A percentile compares a stretch with the other conserved stretches of the same genome.
These are phyloP conservation scores for Suhomyces terraborum DNA, from an alignment of 1,139 yeast genomes.

Conservation along the genomic window DNA sequence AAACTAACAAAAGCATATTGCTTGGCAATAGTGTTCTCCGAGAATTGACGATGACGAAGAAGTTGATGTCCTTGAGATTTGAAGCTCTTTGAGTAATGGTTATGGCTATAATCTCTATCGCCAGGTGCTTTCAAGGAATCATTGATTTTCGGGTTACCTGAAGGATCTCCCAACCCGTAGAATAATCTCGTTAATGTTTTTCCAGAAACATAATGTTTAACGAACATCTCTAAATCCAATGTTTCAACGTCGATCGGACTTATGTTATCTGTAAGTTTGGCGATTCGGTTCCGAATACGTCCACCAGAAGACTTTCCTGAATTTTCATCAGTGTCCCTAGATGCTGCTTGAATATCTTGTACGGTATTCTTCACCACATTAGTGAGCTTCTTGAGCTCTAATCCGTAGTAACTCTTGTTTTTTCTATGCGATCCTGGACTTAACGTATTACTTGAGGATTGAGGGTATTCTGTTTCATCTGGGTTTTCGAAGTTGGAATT, in stretches of 20 bases:
- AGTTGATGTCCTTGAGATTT: slow-evolving; percentile 17
- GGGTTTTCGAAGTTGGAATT: slow-evolving; percentile 4
- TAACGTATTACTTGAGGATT: slow-evolving; percentile 4
- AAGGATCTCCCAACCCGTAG: slow-evolving; percentile 26
- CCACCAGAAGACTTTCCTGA: slow-evolving; percentile 28
- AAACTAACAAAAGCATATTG: slow-evolving; percentile 40
- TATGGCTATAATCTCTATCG: slow-evolving; percentile 13
- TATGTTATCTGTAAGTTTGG: slow-evolving; percentile 39
- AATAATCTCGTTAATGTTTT: slow-evolving; percentile 40
- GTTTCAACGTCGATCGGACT: slow-evolving; percentile 49
- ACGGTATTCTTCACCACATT: slow-evolving; percentile 73
- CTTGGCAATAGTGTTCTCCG: slow-evolving; percentile 4
- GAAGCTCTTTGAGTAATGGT: slow-evolving; percentile 11
- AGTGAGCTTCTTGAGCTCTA: slow-evolving; percentile 61
- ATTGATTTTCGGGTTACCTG: slow-evolving; percentile 4
- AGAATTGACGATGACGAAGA: slow-evolving; percentile 9
- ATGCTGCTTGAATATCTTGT: slow-evolving; percentile 53
- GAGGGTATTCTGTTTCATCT: slow-evolving; percentile 4
- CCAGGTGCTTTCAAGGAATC: background rate
- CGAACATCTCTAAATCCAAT: slow-evolving; percentile 40
- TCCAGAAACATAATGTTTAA: slow-evolving; percentile 37
- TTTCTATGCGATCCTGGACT: slow-evolving; percentile 18
- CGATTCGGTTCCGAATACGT: slow-evolving; percentile 38
- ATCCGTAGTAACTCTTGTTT: slow-evolving; percentile 38
- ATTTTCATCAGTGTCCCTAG: slow-evolving; percentile 31